These are phyloP conservation scores for Cronartium quercuum DNA, from an alignment of 1,284 basidiomycete genomes.

Conservation along the genomic window DNA sequence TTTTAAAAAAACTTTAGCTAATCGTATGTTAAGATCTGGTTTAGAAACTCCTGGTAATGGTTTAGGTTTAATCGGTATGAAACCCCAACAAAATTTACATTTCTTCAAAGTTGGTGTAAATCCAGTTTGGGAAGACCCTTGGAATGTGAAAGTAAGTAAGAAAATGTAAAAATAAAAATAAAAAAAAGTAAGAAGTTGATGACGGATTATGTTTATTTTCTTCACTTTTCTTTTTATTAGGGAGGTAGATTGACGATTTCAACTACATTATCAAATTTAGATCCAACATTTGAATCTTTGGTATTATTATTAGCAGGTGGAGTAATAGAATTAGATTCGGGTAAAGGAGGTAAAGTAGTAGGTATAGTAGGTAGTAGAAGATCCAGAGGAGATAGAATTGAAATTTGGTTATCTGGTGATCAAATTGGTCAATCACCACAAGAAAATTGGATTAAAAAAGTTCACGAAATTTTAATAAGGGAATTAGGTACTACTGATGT, in stretches of 20 bases:
- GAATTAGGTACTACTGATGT: constrained; percentile 12
- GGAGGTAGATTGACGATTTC: constrained; percentile 29
- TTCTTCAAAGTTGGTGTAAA: constrained; percentile 30
- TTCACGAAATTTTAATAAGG: not conserved
- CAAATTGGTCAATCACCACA: not conserved
- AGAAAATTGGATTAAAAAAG: constrained; percentile 24
- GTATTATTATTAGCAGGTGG: constrained; percentile 28
- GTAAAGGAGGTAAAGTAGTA: constrained; percentile 15
- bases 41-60: constrained; percentile 17
- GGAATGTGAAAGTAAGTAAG: constrained; percentile 27
- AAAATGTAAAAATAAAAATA: not conserved
- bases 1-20: not conserved
- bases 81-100: constrained; percentile 23
- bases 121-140: constrained; percentile 37
- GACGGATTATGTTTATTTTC: not conserved
- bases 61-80: constrained; percentile 21
- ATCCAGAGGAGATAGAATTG: constrained; percentile 15
- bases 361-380: constrained; percentile 23
- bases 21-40: not conserved
- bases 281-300: constrained; percentile 29
- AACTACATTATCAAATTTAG: not conserved
- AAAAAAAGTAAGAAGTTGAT: not conserved
- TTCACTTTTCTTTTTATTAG: constrained; percentile 1
- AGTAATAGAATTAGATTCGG: constrained; percentile 28
- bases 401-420: constrained; percentile 26